phyloP scores from a whole-genome alignment of 352 stramenopile genomes.

The Globisporangium lucens region DNA sequence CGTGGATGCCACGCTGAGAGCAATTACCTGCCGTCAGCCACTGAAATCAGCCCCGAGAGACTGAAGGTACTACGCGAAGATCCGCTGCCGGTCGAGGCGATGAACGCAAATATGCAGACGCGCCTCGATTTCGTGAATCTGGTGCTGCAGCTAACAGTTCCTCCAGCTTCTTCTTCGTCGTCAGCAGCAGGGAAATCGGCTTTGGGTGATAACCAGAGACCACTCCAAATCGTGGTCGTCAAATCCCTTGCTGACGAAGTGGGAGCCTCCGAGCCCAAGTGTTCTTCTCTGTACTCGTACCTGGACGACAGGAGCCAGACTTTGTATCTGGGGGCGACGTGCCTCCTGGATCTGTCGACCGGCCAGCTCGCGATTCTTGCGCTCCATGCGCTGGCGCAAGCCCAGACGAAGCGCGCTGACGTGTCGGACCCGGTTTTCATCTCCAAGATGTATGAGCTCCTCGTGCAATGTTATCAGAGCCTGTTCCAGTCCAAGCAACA shows the following conservation, averaged over 20 bases:
- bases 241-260: not conserved
- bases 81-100: slow-evolving; percentile 12
- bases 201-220: not conserved
- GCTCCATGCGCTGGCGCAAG: slow-evolving; percentile 49
- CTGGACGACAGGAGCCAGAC: slow-evolving; percentile 22
- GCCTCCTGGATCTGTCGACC: slow-evolving; percentile 36
- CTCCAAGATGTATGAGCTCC: slow-evolving; percentile 39
- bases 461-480: slow-evolving; percentile 61
- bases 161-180: not conserved
- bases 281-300: not conserved
- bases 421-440: slow-evolving; percentile 52
- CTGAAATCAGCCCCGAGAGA: not conserved
- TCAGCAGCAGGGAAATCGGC: not conserved
- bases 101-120: slow-evolving; percentile 29
- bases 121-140: slow-evolving; percentile 30
- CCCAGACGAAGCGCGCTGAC: slow-evolving; percentile 27
- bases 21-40: not conserved
- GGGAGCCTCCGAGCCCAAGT: not conserved
- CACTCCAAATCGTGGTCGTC: slow-evolving; percentile 16
- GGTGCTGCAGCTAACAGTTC: slow-evolving; percentile 23
- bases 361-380: slow-evolving; percentile 54
- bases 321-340: slow-evolving; percentile 31
- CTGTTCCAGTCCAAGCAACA: slow-evolving; percentile 34
- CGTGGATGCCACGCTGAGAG: slow-evolving; percentile 1
- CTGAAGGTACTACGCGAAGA: not conserved